Percentiles rank a stretch among this genome's conserved stretches.
Conservation (phyloP, 768 basidiomycete genomes). For the Paxillus rubicundulus region DNA sequence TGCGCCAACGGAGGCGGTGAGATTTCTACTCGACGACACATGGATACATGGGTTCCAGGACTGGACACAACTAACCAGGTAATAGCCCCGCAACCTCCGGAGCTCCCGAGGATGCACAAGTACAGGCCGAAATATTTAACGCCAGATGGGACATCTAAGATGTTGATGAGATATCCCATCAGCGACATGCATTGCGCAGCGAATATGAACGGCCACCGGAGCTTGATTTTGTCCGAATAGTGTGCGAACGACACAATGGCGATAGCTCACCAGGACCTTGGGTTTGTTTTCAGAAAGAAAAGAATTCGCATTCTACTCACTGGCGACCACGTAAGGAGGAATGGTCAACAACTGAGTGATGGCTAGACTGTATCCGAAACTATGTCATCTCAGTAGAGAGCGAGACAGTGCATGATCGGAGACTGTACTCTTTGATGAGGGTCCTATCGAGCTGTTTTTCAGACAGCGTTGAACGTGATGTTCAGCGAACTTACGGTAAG, state of each 20-base stretch:
- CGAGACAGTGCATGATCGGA: not conserved
- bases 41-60: too few species aligned
- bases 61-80: constrained; percentile 46
- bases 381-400: constrained; percentile 20
- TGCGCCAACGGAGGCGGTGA: too few species aligned
- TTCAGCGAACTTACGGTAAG: constrained; percentile 51
- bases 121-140: constrained; percentile 75
- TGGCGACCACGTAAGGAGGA: constrained; percentile 62
- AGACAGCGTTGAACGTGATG: not conserved
- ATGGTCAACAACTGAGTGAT: constrained; percentile 66
- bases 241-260: constrained; percentile 49
- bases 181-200: constrained; percentile 48
- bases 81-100: constrained; percentile 57
- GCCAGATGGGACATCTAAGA: constrained; percentile 47
- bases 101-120: constrained; percentile 63
- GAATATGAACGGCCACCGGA: constrained; percentile 59
- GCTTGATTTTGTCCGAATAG: constrained; percentile 54
- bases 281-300: not conserved
- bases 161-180: constrained; percentile 63
- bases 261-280: constrained; percentile 41
- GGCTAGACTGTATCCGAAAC: constrained; percentile 57
- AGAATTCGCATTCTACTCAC: constrained; percentile 34
- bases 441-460: constrained; percentile 36
- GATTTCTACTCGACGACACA: too few species aligned
- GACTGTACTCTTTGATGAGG: constrained; percentile 50